Percentiles rank a stretch among this genome's conserved stretches.
Conservation (phyloP, 164 flowering plant species). For the Tetracentron sinense region DNA sequence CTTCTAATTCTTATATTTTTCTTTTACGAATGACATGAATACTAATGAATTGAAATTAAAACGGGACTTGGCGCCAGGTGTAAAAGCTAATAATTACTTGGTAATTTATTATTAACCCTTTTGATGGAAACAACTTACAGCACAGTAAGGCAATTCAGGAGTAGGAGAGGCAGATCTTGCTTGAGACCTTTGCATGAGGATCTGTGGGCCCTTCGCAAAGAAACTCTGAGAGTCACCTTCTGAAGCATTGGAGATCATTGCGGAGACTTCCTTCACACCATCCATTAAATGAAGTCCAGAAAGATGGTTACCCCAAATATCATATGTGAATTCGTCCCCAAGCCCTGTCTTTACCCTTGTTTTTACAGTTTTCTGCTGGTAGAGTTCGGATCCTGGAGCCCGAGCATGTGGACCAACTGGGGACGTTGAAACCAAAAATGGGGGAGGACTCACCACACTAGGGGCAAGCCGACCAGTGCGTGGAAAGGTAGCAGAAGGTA, state of each 20-base stretch:
- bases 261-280: slow-evolving; percentile 23
- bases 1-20: too few relatives aligned
- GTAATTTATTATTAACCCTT: slow-evolving; percentile 38
- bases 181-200: slow-evolving; percentile 36
- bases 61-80: neutral
- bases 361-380: slow-evolving; percentile 22
- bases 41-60: neutral
- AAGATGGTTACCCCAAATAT: slow-evolving; percentile 89
- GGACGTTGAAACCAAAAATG: slow-evolving; percentile 36
- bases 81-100: slow-evolving; percentile 14
- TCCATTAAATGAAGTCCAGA: slow-evolving; percentile 38
- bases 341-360: slow-evolving; percentile 24
- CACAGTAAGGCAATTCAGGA: slow-evolving; percentile 15
- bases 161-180: slow-evolving; percentile 18
- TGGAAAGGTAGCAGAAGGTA: slow-evolving; percentile 71
- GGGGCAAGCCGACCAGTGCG: slow-evolving; percentile 24
- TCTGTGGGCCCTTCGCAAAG: slow-evolving; percentile 67
- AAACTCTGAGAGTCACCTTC: slow-evolving; percentile 58
- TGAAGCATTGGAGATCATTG: slow-evolving; percentile 25
- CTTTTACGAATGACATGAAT: too few relatives aligned
- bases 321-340: slow-evolving; percentile 49
- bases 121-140: slow-evolving; percentile 45
- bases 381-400: slow-evolving; percentile 82
- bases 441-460: slow-evolving; percentile 17
- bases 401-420: slow-evolving; percentile 60